Evolutionary conservation across 176 grass and related monocot species (phyloP).

Genomic region (Bromus sterilis): DNA sequence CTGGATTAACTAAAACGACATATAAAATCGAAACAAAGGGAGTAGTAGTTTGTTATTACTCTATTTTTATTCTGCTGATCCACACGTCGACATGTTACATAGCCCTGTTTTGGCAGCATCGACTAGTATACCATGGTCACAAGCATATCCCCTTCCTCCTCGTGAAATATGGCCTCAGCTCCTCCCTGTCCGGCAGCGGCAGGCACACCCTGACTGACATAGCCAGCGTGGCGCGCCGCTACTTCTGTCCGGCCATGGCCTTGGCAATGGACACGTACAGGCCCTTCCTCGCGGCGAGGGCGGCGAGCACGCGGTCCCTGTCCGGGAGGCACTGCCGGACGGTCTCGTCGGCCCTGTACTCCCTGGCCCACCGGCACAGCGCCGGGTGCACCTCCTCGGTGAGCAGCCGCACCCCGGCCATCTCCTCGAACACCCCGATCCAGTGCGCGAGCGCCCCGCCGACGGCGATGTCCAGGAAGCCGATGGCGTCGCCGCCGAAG

Average conservation of each 20-base stretch:
- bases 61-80: too few species aligned
- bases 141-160: too few species aligned
- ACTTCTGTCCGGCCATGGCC: background rate
- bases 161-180: too few species aligned
- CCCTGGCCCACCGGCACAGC: background rate
- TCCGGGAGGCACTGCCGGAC: background rate
- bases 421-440: background rate
- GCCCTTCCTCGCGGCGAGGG: background rate
- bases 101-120: too few species aligned
- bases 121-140: too few species aligned
- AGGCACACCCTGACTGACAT: too few species aligned
- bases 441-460: background rate
- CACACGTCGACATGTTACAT: too few species aligned
- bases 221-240: too few species aligned
- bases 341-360: background rate
- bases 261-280: background rate
- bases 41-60: too few species aligned
- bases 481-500: constrained; percentile 4
- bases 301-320: background rate
- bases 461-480: background rate
- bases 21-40: too few species aligned
- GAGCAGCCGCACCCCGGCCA: background rate
- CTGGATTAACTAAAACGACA: too few species aligned
- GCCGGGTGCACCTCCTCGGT: background rate
- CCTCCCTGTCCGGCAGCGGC: too few species aligned